Evolutionary conservation across 1,284 basidiomycete species (phyloP).

Genomic region (Irpex sp.): DNA sequence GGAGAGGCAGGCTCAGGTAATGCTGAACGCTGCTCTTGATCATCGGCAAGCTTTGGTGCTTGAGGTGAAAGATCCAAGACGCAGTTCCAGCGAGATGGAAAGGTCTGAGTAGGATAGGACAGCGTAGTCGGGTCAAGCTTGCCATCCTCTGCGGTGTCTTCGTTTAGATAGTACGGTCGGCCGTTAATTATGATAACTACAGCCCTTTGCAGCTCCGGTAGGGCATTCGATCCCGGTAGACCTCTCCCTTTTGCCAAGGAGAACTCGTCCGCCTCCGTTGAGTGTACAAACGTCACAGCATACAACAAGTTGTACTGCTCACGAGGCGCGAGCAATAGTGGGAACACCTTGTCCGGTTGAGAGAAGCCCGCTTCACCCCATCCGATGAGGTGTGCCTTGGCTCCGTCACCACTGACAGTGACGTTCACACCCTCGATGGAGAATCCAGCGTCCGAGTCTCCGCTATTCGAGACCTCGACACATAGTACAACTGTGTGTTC

Average conservation of each 20-base stretch:
- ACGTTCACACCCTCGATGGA: conserved; percentile 70
- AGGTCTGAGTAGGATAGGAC: conserved; percentile 62
- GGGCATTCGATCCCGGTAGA: conserved; percentile 5
- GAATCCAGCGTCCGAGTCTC: conserved; percentile 59
- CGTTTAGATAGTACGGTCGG: conserved; percentile 42
- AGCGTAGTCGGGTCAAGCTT: conserved; percentile 17
- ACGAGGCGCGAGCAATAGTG: conserved; percentile 56
- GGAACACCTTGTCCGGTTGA: conserved; percentile 52
- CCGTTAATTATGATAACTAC: conserved; percentile 78
- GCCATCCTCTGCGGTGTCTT: conserved; percentile 5
- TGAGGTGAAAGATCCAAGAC: conserved; percentile 67
- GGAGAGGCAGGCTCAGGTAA: conserved; percentile 72
- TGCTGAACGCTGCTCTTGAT: conserved; percentile 27
- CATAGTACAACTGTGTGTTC: conserved; percentile 82
- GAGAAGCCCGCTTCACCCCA: conserved; percentile 51
- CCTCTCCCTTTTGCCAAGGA: conserved; percentile 27
- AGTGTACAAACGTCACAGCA: conserved; percentile 67
- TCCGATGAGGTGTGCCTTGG: conserved; percentile 60
- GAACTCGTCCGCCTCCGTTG: conserved; percentile 49
- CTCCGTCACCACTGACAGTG: conserved; percentile 69
- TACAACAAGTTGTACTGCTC: conserved; percentile 88
- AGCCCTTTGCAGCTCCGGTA: conserved; percentile 56
- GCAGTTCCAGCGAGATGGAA: conserved; percentile 85
- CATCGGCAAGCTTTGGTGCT: background rate
- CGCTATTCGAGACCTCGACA: conserved; percentile 78